Conservation (phyloP, 257 asterid genomes). For the Gardenia jasminoides region DNA sequence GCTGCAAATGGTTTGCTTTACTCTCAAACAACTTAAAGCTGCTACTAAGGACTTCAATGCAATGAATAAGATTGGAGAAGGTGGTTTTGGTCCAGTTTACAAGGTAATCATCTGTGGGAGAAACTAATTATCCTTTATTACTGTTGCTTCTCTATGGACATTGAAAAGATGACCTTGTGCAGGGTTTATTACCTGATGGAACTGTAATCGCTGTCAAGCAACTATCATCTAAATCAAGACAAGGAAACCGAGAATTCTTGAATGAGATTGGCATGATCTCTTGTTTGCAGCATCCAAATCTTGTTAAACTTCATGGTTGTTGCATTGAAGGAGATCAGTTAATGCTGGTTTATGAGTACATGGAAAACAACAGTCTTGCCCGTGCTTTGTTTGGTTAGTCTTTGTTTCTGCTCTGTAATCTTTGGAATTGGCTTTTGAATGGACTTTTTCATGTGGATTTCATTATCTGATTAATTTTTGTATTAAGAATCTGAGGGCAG, state of each 20-base stretch:
- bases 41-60: constrained; percentile 84
- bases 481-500: constrained; percentile 48
- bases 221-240: constrained; percentile 74
- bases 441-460: background rate
- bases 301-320: constrained; percentile 82
- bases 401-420: constrained; percentile 2
- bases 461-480: background rate
- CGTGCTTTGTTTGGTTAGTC: constrained; percentile 55
- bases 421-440: background rate
- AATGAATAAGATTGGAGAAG: constrained; percentile 83
- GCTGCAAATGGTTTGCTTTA: constrained; percentile 61
- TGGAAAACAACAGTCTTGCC: constrained; percentile 93
- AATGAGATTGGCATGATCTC: constrained; percentile 89
- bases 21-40: constrained; percentile 70
- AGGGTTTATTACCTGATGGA: constrained; percentile 74
- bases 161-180: constrained; percentile 26
- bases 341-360: constrained; percentile 72
- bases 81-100: constrained; percentile 94
- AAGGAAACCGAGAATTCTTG: constrained; percentile 80
- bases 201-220: constrained; percentile 81
- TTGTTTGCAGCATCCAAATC: constrained; percentile 76
- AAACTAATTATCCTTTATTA: background rate
- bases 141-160: background rate
- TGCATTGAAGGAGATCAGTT: constrained; percentile 83
- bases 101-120: constrained; percentile 43